Conservation (phyloP, 495 filamentous ascomycete species). For the Hypoxylon cercidicola region DNA sequence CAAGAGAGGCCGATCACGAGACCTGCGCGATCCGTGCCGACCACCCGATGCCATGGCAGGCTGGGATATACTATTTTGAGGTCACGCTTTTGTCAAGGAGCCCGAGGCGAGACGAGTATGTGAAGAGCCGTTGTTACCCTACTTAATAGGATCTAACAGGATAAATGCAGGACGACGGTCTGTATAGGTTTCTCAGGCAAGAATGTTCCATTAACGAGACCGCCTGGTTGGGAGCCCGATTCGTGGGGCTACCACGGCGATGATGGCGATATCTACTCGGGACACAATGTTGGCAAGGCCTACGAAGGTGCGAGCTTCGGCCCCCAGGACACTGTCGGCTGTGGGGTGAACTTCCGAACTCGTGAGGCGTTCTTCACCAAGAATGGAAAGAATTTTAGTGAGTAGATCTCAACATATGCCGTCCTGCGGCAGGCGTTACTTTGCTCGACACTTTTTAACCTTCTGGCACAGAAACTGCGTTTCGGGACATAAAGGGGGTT, state of each 20-base stretch:
- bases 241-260: constrained; percentile 99
- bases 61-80: constrained; percentile 97
- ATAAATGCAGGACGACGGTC: constrained; percentile 70
- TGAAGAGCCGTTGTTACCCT: constrained; percentile 27
- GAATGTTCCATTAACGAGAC: constrained; percentile 78
- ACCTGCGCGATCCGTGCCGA: constrained; percentile 87
- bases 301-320: constrained; percentile 76
- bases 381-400: constrained; percentile 76
- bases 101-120: constrained; percentile 83
- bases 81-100: constrained; percentile 80
- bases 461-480: constrained; percentile 73
- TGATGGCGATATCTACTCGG: constrained; percentile 87
- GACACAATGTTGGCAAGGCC: constrained; percentile 75
- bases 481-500: constrained; percentile 76
- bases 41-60: constrained; percentile 88
- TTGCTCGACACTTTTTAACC: constrained; percentile 3
- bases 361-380: constrained; percentile 94
- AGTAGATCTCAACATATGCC: constrained; percentile 60
- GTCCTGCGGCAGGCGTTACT: background rate
- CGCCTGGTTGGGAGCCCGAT: constrained; percentile 94
- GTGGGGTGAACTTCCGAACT: constrained; percentile 91
- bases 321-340: constrained; percentile 84
- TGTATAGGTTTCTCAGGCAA: constrained; percentile 86
- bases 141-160: constrained; percentile 35
- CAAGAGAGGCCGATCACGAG: constrained; percentile 73